Evolutionary conservation across 495 filamentous ascomycete genomes (phyloP), one percentile per base, ranked within the genome.

Genomic region (Entonaema liquescens): DNA sequence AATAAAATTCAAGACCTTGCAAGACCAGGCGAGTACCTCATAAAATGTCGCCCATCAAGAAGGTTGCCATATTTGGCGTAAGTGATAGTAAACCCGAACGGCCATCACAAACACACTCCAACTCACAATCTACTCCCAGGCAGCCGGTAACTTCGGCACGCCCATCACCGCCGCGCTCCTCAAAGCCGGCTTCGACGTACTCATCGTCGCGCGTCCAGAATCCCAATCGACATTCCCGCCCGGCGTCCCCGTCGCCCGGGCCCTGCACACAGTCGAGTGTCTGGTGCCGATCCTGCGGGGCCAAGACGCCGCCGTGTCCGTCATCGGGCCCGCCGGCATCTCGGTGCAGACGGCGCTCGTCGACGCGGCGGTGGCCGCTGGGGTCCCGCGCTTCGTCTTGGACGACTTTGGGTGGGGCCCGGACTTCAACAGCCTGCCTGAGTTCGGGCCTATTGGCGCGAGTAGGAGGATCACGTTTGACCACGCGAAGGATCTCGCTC

Each of bases 321-420:
- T 77, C 21, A 62, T 87, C 2, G 73, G 75, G 5, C 55, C 76
- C 3, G 62, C 59, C 0, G 73, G 73, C 0, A 31, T 84, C 17
- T 35, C 70, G 0, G 59, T 63, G 1, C 83, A 87, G 33, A 63
- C 74, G 3, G 61, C 72, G 2, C 74, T 88, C 31, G 78, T 89
- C 35, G 84, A 87, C 21, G 87, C 87, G 3, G 81, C 85, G n/a
- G 76, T 80, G 13, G 76, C 78, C 3, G 84, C 84, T 0, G 78
- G 80, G 2, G 82, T 88, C 1, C 72, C 77, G 68, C 80, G 85
- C 23, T 86, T 85, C 67, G 75, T 89, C 21, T 82, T 86, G 0
- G 82, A 83, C 38, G 85, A 86, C 36, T 89, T 83, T 54, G 86
- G 87, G 38, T 78, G 73, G 49, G 79, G 89, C 11, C 70, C 72